Conservation (phyloP, 73 alveolate species). For the Paramecium octaurelia region DNA sequence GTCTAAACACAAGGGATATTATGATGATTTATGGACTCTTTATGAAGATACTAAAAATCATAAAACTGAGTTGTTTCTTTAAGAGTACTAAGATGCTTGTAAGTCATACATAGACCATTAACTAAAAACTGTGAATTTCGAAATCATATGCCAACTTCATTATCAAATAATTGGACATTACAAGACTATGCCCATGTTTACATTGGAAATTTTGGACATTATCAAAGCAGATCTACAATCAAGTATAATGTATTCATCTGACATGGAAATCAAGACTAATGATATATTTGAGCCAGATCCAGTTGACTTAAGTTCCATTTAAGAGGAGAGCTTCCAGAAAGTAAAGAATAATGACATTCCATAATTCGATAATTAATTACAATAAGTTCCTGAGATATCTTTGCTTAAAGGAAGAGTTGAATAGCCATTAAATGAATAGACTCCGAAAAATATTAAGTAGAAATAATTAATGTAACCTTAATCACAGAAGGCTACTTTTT, state of each 20-base stretch:
- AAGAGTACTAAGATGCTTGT: neutral
- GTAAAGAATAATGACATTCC: neutral
- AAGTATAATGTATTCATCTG: neutral
- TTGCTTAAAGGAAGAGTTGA: neutral
- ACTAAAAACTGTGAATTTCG: neutral
- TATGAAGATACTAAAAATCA: neutral
- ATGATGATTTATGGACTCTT: constrained; percentile 8
- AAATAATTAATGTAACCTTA: neutral
- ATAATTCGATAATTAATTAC: neutral
- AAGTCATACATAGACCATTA: neutral
- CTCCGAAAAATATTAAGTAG: neutral
- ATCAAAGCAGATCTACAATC: neutral
- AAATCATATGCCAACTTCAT: neutral
- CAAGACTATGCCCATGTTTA: neutral
- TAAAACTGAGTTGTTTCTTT: neutral
- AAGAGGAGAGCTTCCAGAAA: neutral
- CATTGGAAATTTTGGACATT: neutral
- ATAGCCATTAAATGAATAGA: neutral
- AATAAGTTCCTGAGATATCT: neutral
- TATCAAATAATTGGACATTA: neutral
- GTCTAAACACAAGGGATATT: neutral
- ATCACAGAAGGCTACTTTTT: neutral
- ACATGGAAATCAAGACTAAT: neutral
- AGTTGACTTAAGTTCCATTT: neutral
- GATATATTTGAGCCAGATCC: constrained; percentile 4